A percentile compares a stretch with the other conserved stretches of the same genome.
These are phyloP conservation scores for Byssoonygena ceratinophila DNA, from an alignment of 2,329 filamentous ascomycete genomes.

Conservation along the genomic window DNA sequence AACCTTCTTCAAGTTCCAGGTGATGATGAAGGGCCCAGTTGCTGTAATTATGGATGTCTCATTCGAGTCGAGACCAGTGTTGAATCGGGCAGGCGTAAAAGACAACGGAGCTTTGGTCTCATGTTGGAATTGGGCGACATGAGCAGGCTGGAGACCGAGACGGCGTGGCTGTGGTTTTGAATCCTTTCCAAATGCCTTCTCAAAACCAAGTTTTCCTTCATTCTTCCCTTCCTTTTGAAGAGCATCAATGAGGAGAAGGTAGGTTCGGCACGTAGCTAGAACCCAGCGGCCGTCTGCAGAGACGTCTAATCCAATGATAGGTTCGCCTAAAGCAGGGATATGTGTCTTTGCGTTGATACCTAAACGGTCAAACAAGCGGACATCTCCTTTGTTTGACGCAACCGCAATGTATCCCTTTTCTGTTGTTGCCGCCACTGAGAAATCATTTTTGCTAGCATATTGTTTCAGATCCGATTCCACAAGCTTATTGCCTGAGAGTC, in stretches of 20 bases:
- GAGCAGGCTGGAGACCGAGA: constrained; percentile 75
- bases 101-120: constrained; percentile 78
- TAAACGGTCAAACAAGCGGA: constrained; percentile 89
- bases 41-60: constrained; percentile 96
- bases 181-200: constrained; percentile 84
- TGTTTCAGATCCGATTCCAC: constrained; percentile 91
- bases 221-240: constrained; percentile 90
- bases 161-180: constrained; percentile 87
- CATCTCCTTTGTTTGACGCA: constrained; percentile 94
- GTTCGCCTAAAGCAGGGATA: constrained; percentile 86
- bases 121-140: constrained; percentile 94
- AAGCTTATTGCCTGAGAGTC: constrained; percentile 78
- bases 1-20: constrained; percentile 91
- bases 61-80: constrained; percentile 65
- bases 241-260: constrained; percentile 84
- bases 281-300: constrained; percentile 95
- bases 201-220: constrained; percentile 94
- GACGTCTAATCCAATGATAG: constrained; percentile 88
- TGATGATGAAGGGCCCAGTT: constrained; percentile 91
- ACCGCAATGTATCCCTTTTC: constrained; percentile 96
- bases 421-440: constrained; percentile 86
- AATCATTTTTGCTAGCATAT: constrained; percentile 93
- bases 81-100: constrained; percentile 90
- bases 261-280: constrained; percentile 84
- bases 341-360: constrained; percentile 97